Evolutionary conservation across 2,329 filamentous ascomycete genomes (phyloP).

Genomic region (Fusarium sp.): DNA sequence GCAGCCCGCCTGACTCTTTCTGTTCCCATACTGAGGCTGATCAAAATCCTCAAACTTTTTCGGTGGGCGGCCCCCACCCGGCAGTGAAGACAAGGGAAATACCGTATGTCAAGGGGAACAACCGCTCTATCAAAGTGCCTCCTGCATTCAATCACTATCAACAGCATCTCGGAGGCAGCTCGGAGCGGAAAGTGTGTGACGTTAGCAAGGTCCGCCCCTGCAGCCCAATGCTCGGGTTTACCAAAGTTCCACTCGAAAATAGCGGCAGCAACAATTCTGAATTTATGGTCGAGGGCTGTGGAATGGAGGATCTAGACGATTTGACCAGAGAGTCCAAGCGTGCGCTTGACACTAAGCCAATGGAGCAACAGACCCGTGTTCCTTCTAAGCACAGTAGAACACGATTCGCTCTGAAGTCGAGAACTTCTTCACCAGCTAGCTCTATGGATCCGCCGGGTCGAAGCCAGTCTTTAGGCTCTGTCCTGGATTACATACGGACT

Average conservation of each 20-base stretch:
- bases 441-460: constrained; percentile 31
- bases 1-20: constrained; percentile 7
- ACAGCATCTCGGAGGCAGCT: not conserved
- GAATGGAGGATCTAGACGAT: not conserved
- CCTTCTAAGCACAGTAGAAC: not conserved
- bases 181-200: not conserved
- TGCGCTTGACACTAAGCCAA: not conserved
- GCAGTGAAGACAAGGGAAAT: constrained; percentile 26
- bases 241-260: not conserved
- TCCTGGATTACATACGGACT: constrained; percentile 54
- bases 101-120: constrained; percentile 41
- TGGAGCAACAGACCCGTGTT: not conserved
- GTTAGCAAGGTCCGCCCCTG: constrained; percentile 41
- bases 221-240: constrained; percentile 10
- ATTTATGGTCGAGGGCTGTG: not conserved
- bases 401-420: constrained; percentile 15
- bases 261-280: not conserved
- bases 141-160: constrained; percentile 42
- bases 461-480: constrained; percentile 47
- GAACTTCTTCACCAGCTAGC: constrained; percentile 13
- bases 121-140: constrained; percentile 45
- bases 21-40: constrained; percentile 27
- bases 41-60: constrained; percentile 35
- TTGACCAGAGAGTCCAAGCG: constrained; percentile 2
- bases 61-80: constrained; percentile 27